Base-by-base conservation (phyloP, 129 eudicot species). In the Helianthus tuberosus region DNA sequence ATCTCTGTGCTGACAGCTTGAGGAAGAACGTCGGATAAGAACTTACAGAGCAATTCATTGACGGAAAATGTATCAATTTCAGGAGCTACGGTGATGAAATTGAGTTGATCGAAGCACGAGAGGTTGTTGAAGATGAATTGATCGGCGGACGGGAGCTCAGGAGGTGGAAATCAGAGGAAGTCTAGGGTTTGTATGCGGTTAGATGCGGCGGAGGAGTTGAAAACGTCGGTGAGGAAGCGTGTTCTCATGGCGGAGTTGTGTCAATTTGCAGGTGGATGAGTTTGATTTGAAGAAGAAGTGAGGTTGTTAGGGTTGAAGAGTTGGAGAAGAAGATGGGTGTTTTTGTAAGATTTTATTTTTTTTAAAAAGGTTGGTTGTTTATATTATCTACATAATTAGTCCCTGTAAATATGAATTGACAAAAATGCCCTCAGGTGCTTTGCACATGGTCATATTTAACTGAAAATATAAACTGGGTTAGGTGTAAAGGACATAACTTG, bases 1-100 rank as follows among this genome's bases (percentile, higher is more conserved):
- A 65, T 16, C 57, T 74, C 83, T 36, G 57, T 46, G 23, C 63
- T 70, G 43, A 89, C 41, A 20, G 43, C 13, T 47, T 83, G 88
- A 68, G 98, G 98, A 66, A 93, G 75, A 32, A 88, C 96, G 11
- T 88, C 90, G 68, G 89, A 77, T 64, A 85, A 81, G 86, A 93
- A 84, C 41, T 84, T 84, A 4, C 86, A 35, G 64, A 93, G 92
- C 57, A 93, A 80, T 4, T 77, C 78, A 8, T 77, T 82, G 14
- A 89, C 74, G 48, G 85, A 85, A 27, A 93, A 32, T 67, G 59
- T 62, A 6, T 87, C 83, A 72, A 81, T 41, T 38, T 89, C 78
- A 29, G 58, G 66, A 46, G 85, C 61, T 75, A 68, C 16, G 69
- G 63, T 54, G 57, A 72, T 44, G 57, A 73, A 36, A 25, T 85